Base-by-base conservation (phyloP, 2,329 filamentous ascomycete genomes). In the Xylariaceae sp. region DNA sequence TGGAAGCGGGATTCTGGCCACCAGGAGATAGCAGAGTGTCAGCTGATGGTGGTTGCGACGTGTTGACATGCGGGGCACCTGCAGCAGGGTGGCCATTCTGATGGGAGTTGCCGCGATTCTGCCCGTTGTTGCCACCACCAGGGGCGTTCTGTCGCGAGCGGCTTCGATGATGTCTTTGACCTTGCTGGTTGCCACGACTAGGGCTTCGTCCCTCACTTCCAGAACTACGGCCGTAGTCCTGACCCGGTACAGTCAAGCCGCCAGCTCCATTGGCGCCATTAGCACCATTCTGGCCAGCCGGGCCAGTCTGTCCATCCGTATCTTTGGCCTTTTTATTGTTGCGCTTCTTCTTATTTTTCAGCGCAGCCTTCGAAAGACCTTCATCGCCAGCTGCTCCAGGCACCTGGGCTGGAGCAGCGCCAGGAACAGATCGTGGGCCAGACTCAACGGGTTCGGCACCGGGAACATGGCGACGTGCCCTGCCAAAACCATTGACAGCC, bases 291-390 rank as follows among this genome's bases (percentile, higher is more conserved):
- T 59, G 56, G 11, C 59, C 59, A 7, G 78, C 76, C 66, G 86
- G 87, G 53, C 83, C 59, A 7, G 78, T 76, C 66, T 86, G 87
- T 53, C 83, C 85, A 15, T 90, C 89, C 4, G 80, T 83, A 51
- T 94, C 92, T 72, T 92, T 94, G 55, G 84, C 84, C 77, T 97
- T 97, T 82, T 95, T 97, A 66, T 81, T 83, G 65, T 90, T 90
- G 67, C 94, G 85, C 84, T 97, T 97, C 85, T 97, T 97, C 85
- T 97, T 97, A 78, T 97, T 97, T 83, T 97, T 97, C 68, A 90
- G 79, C 10, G 89, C 92, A 56, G 88, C 85, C 78, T 94, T 95
- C 63, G 89, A 92, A 62, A 94, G 74, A 67, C 83, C 87, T 67
- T 90, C 89, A 62, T 91, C 88, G 73, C 82, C 87, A 77, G 75